Evolutionary conservation across 345 rosid species (phyloP), one percentile per base, ranked within the genome.

Genomic region (Hevea brasiliensis): DNA sequence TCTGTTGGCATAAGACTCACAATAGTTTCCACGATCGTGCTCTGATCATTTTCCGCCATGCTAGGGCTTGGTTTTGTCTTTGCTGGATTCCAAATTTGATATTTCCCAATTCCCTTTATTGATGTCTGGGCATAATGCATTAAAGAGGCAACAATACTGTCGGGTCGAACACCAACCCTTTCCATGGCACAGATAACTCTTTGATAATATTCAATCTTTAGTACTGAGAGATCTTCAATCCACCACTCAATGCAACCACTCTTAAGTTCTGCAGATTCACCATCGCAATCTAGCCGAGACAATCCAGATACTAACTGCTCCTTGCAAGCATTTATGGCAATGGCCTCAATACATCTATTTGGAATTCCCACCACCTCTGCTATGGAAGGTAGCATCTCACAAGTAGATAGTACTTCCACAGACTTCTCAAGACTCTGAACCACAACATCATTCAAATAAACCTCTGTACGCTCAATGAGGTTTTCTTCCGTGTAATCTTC

Each of bases 111-210:
- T 56, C 89, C 90, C 64, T 90, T 91, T 48, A 94, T 54, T 8
- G 92, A 81, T 61, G 83, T 72, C 35, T 91, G 87, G 67, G 97
- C 90, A 74, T 94, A 94, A 79, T 90, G 94, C 88, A 90, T 84
- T 27, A 94, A 77, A 55, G 97, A 91, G 55, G 82, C 81, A 10
- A 79, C 77, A 7, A 94, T 85, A 58, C 89, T 91, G 61, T 85
- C 87, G 1, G 85, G 78, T 47, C 86, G 77, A 48, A 91, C 81
- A 5, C 97, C 96, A 23, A 72, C 62, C 74, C 83, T 79, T 65
- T 73, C 85, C 98, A 91, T 87, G 4, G 87, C 87, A 27, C 81
- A 61, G 21, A 91, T 81, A 59, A 87, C 91, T 77, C 84, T 81
- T 20, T 77, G 70, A 58, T 91, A 94, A 71, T 80, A 89, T 48